Evolutionary conservation across 2,329 filamentous ascomycete species (phyloP).

Genomic region (Colletotrichum lentis): DNA sequence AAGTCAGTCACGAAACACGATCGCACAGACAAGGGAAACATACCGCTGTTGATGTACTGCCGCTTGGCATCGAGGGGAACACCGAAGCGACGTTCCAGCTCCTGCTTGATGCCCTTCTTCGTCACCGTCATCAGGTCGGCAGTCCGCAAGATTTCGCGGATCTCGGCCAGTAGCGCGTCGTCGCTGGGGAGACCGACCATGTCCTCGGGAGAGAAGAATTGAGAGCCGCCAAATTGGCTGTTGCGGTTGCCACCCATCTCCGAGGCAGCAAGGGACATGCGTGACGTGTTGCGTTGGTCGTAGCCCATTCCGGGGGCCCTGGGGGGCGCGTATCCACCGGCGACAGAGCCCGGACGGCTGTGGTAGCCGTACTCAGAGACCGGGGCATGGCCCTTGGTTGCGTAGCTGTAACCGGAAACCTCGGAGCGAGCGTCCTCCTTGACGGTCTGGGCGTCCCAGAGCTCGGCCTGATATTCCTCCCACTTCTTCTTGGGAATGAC

Average conservation of each 20-base stretch:
- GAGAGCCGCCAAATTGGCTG: constrained; percentile 68
- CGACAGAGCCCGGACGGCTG: constrained; percentile 65
- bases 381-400: constrained; percentile 74
- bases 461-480: constrained; percentile 98
- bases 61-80: constrained; percentile 86
- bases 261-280: constrained; percentile 82
- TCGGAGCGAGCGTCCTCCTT: constrained; percentile 84
- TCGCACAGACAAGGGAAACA: constrained; percentile 49
- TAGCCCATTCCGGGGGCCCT: constrained; percentile 62
- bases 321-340: constrained; percentile 48
- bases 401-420: constrained; percentile 92
- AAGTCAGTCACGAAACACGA: constrained; percentile 37
- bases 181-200: constrained; percentile 82
- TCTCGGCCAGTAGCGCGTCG: constrained; percentile 90
- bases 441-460: constrained; percentile 94
- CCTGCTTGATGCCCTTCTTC: constrained; percentile 96
- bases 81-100: constrained; percentile 90
- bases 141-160: constrained; percentile 88
- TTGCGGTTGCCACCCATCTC: constrained; percentile 68
- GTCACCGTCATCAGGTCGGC: constrained; percentile 97
- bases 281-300: constrained; percentile 59
- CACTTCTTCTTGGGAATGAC: constrained; percentile 97
- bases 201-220: constrained; percentile 70
- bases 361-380: constrained; percentile 76
- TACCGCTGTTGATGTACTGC: constrained; percentile 93